phyloP scores from a whole-genome alignment of 2,329 filamentous ascomycete genomes.

The Penicillium janthinellum region DNA sequence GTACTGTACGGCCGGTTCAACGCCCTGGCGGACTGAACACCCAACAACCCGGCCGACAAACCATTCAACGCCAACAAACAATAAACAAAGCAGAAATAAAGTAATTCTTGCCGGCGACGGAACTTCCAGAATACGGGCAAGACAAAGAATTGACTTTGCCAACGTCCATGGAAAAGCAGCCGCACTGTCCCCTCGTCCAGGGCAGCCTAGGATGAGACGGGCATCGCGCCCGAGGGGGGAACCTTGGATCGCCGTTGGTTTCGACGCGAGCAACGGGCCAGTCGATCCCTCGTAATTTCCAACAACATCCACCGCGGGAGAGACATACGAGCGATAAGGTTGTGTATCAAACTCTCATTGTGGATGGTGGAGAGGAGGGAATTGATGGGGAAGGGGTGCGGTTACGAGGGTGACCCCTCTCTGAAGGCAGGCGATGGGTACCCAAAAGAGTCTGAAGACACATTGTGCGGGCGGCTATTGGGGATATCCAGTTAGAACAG shows the following conservation, averaged over 20 bases:
- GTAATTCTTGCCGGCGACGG: background rate
- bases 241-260: conserved; percentile 9
- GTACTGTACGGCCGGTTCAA: background rate
- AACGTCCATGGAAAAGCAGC: background rate
- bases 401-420: background rate
- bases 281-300: conserved; percentile 2
- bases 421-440: background rate
- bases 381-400: too few relatives aligned
- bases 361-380: background rate
- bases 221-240: conserved; percentile 16
- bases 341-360: background rate
- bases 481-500: background rate
- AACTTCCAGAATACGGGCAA: background rate
- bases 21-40: background rate
- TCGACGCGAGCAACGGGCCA: background rate
- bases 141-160: conserved; percentile 10
- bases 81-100: background rate
- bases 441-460: background rate
- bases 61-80: background rate
- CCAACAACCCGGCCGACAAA: background rate
- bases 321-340: background rate
- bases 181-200: conserved; percentile 5
- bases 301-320: background rate
- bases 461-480: background rate
- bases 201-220: conserved; percentile 8